Conservation (phyloP, 192 early-diverging fungal species). For the Umbelopsis sp. region DNA sequence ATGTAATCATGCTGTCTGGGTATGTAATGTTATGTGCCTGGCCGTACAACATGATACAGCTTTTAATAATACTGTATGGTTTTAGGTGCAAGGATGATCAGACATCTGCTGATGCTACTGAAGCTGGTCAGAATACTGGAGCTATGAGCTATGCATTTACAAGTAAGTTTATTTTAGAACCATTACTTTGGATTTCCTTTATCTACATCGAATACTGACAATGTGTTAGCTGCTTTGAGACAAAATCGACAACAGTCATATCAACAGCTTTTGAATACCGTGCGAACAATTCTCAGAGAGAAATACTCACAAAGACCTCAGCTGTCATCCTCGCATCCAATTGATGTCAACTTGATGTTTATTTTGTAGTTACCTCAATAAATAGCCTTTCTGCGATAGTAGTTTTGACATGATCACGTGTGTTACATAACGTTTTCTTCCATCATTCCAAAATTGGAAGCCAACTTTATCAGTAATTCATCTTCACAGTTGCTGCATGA, state of each 20-base stretch:
- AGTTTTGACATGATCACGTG: neutral
- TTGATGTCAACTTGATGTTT: slow-evolving; percentile 48
- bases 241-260: slow-evolving; percentile 66
- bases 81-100: slow-evolving; percentile 76
- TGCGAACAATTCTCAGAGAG: slow-evolving; percentile 64
- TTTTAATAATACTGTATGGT: neutral
- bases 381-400: neutral
- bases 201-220: neutral
- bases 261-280: slow-evolving; percentile 66
- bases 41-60: neutral
- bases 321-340: slow-evolving; percentile 62
- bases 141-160: slow-evolving; percentile 80
- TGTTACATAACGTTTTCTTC: neutral
- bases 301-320: slow-evolving; percentile 83
- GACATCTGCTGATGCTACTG: slow-evolving; percentile 79
- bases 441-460: neutral
- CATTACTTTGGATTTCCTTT: neutral
- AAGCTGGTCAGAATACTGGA: slow-evolving; percentile 63
- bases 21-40: slow-evolving; percentile 30
- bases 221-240: slow-evolving; percentile 43
- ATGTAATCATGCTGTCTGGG: slow-evolving; percentile 83
- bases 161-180: slow-evolving; percentile 36
- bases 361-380: slow-evolving; percentile 9
- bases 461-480: neutral
- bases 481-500: slow-evolving; percentile 8